Evolutionary conservation across 1,139 yeast genomes (phyloP).

Genomic region (Yamadazyma songkhlaensis): DNA sequence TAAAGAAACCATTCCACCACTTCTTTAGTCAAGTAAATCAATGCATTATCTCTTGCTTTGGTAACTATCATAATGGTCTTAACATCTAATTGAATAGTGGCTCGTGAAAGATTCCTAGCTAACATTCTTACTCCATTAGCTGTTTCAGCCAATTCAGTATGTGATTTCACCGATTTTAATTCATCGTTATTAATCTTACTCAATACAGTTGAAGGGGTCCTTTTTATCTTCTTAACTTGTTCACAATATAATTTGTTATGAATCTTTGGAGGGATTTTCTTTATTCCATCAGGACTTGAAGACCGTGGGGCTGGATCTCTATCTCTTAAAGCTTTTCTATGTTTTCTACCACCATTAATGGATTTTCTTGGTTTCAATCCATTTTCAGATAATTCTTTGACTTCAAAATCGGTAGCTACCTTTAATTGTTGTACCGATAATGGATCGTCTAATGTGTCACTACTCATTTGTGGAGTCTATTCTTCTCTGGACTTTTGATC

Average conservation of each 20-base stretch:
- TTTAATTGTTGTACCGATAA: not conserved
- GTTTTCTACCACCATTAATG: constrained; percentile 9
- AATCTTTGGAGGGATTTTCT: constrained; percentile 25
- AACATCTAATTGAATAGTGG: constrained; percentile 70
- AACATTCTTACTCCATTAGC: constrained; percentile 83
- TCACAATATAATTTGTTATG: constrained; percentile 36
- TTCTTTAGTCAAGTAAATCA: constrained; percentile 71
- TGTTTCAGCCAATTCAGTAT: constrained; percentile 75
- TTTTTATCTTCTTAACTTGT: constrained; percentile 13
- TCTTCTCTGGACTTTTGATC: no score
- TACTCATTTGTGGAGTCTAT: no score
- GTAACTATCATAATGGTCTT: constrained; percentile 76
- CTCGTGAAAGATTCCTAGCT: constrained; percentile 70
- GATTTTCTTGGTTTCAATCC: not conserved
- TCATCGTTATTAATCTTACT: constrained; percentile 36
- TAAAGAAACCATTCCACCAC: constrained; percentile 72
- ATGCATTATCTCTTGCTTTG: constrained; percentile 78
- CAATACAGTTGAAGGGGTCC: constrained; percentile 28
- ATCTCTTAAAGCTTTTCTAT: constrained; percentile 14
- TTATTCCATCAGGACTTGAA: constrained; percentile 14
- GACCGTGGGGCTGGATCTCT: constrained; percentile 9
- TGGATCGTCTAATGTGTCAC: constrained; percentile 1
- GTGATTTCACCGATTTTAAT: constrained; percentile 54
- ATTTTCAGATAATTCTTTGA: not conserved
- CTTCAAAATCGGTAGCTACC: not conserved